A percentile compares a stretch with the other conserved stretches of the same genome.
Conservation (phyloP, 495 filamentous ascomycete species). For the Cairneyella variabilis region DNA sequence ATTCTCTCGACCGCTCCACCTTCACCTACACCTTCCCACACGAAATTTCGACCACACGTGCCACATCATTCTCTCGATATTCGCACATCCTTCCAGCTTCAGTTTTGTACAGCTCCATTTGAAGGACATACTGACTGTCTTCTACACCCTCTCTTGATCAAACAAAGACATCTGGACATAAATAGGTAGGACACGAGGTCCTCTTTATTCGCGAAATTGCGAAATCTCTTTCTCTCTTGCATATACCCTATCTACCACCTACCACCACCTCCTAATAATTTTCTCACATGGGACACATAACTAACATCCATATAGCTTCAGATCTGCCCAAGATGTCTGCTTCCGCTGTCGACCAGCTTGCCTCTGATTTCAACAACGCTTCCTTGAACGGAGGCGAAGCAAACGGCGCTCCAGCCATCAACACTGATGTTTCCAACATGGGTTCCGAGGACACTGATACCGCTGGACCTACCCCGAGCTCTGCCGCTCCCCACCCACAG, state of each 20-base stretch:
- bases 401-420: constrained; percentile 57
- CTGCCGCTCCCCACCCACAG: constrained; percentile 65
- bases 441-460: constrained; percentile 50
- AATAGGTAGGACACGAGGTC: constrained; percentile 3
- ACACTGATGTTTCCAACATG: constrained; percentile 59
- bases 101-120: constrained; percentile 16
- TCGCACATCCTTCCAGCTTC: constrained; percentile 14
- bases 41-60: constrained; percentile 16
- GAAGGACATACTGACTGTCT: constrained; percentile 12
- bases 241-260: not conserved
- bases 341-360: constrained; percentile 64
- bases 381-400: constrained; percentile 59
- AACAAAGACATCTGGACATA: constrained; percentile 14
- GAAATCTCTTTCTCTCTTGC: not conserved
- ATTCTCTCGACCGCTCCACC: constrained; percentile 24
- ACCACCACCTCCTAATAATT: constrained; percentile 3
- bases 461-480: constrained; percentile 65
- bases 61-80: constrained; percentile 9
- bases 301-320: constrained; percentile 17
- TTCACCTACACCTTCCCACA: constrained; percentile 25
- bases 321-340: constrained; percentile 55
- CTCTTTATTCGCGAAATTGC: not conserved
- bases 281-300: constrained; percentile 4
- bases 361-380: constrained; percentile 56
- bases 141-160: constrained; percentile 1